Percentiles rank a stretch among this genome's conserved stretches.
Conservation (phyloP, 352 stramenopile species). For the Globisporangium uncinulatum region DNA sequence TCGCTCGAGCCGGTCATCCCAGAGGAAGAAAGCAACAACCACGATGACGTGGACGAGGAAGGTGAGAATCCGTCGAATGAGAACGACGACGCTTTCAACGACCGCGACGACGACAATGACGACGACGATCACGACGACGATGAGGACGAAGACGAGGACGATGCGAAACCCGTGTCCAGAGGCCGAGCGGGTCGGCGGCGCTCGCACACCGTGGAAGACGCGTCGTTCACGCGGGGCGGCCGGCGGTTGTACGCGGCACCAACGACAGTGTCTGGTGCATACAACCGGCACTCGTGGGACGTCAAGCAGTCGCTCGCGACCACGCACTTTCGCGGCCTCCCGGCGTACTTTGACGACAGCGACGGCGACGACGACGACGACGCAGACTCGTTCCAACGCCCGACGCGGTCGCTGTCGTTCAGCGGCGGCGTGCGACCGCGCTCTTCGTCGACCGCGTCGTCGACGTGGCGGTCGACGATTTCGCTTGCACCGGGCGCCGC, state of each 20-base stretch:
- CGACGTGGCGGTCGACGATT: slow-evolving; percentile 14
- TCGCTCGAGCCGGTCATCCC: slow-evolving; percentile 22
- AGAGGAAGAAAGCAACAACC: slow-evolving; percentile 21
- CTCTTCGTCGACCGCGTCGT: slow-evolving; percentile 29
- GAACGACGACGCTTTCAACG: not conserved
- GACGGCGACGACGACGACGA: slow-evolving; percentile 8
- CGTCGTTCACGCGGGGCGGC: slow-evolving; percentile 15
- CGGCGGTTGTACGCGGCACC: slow-evolving; percentile 15
- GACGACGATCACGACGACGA: slow-evolving; percentile 5
- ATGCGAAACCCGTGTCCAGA: not conserved
- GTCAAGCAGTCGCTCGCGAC: slow-evolving; percentile 2
- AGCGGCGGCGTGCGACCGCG: slow-evolving; percentile 12
- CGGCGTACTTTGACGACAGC: slow-evolving; percentile 12
- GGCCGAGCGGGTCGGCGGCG: slow-evolving; percentile 12
- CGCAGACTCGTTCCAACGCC: slow-evolving; percentile 4
- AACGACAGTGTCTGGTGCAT: slow-evolving; percentile 2
- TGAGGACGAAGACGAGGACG: not conserved
- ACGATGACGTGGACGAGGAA: slow-evolving; percentile 2
- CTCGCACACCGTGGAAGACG: slow-evolving; percentile 17
- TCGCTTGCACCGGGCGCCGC: slow-evolving; percentile 17
- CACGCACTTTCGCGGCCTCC: slow-evolving; percentile 8
- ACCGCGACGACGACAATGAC: slow-evolving; percentile 6
- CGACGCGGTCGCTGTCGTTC: slow-evolving; percentile 12
- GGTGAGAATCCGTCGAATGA: slow-evolving; percentile 19
- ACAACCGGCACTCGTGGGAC: slow-evolving; percentile 11